Conservation (phyloP, 495 filamentous ascomycete genomes). For the Penicillium macrosclerotiorum region DNA sequence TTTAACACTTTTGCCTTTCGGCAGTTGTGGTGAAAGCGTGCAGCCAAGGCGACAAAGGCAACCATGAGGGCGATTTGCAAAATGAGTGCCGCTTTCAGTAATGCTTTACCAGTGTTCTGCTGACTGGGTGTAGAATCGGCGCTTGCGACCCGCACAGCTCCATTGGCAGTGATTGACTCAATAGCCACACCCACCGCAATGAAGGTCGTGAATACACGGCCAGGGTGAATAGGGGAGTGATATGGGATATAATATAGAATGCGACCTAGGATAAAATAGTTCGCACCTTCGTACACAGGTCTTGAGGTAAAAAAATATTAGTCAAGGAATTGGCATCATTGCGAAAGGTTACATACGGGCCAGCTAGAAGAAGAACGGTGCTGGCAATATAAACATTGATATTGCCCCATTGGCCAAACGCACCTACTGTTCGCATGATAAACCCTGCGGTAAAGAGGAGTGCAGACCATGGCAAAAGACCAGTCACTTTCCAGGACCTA, state of each 20-base stretch:
- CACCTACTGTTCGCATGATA: constrained; percentile 53
- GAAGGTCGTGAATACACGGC: constrained; percentile 75
- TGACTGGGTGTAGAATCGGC: constrained; percentile 31
- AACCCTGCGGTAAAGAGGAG: constrained; percentile 58
- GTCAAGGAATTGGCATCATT: not conserved
- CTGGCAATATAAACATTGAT: constrained; percentile 58
- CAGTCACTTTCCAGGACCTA: constrained; percentile 53
- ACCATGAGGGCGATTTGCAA: constrained; percentile 64
- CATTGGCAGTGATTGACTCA: constrained; percentile 66
- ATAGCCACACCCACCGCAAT: constrained; percentile 59
- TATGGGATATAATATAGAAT: constrained; percentile 79
- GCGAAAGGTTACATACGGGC: constrained; percentile 52
- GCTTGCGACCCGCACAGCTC: constrained; percentile 61
- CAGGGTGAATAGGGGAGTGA: constrained; percentile 73
- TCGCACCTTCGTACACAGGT: constrained; percentile 69
- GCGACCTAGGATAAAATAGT: constrained; percentile 75
- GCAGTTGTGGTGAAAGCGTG: constrained; percentile 60
- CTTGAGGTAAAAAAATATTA: constrained; percentile 30
- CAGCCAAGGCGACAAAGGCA: constrained; percentile 58
- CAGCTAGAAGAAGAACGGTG: constrained; percentile 58
- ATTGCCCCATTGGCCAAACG: constrained; percentile 56
- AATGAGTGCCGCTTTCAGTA: constrained; percentile 65
- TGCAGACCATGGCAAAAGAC: constrained; percentile 51
- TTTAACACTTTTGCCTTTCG: constrained; percentile 49
- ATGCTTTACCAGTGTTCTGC: constrained; percentile 52